Base-by-base conservation (phyloP, 108 stramenopile genomes). In the Asterionellopsis glacialis region DNA sequence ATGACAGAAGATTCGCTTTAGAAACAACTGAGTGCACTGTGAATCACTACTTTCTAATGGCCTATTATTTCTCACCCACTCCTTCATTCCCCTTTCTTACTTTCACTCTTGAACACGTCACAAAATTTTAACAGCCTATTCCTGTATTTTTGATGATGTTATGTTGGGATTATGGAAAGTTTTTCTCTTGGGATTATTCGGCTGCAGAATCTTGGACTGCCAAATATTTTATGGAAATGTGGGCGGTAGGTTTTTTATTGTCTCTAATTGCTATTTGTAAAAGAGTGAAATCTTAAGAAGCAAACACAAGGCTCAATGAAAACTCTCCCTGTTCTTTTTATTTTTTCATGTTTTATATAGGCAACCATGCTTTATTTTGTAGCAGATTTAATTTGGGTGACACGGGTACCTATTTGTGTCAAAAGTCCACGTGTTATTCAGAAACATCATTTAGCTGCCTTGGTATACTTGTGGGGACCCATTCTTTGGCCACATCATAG, bases 351-450 rank as follows among this genome's bases (percentile, higher is more conserved):
- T 33, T 5, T 7, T 33, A 11, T 10, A 55, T 41, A 73, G 73
- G 61, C 77, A 14, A 80, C 78, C 13, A 41, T 79, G n/a, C 53
- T 62, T 7, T 90, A 90, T 69, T 90, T 90, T 64, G 43, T 84
- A 25, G 65, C 75, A 4, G 88, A 90, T 57, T 41, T 85, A 33
- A 59, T 72, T 50, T 90, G 88, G 88, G 81, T 90, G 0, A 22
- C 57, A 10, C 26, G 73, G 1, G 59, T 81, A 4, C 85, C 88
- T 4, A 57, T 45, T 21, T 82, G 85, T 60, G 88, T 90, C 47
- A 83, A 84, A 44, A 73, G 70, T 59, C 88, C 88, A 2, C 25
- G 26, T 25, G 49, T 64, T n/a, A 83, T 88, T 49, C 43, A 64
- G 13, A 67, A 77, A 49, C 80, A 81, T 59, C 80, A 81, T 51